phyloP scores from a whole-genome alignment of 2,329 filamentous ascomycete species.

The Xylariales sp. region DNA sequence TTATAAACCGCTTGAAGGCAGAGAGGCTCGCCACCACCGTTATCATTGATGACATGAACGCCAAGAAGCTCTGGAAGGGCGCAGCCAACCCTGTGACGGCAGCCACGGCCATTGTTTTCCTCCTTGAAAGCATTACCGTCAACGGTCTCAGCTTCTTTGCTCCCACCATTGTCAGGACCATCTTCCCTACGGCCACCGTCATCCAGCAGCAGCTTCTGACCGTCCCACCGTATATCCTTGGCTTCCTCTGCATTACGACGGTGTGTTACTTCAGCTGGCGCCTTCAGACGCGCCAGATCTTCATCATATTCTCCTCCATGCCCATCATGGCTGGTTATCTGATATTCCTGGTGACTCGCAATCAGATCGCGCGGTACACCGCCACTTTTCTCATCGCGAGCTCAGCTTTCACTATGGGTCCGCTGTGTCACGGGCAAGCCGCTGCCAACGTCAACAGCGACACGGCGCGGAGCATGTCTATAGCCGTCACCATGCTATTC shows the following conservation, averaged over 20 bases:
- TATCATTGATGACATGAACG: slow-evolving; percentile 57
- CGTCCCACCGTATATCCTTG: slow-evolving; percentile 60
- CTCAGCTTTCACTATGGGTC: slow-evolving; percentile 57
- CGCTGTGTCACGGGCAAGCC: slow-evolving; percentile 16
- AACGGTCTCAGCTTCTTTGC: slow-evolving; percentile 64
- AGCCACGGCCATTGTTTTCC: slow-evolving; percentile 48
- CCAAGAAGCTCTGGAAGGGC: slow-evolving; percentile 52
- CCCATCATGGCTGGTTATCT: slow-evolving; percentile 60
- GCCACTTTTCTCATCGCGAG: slow-evolving; percentile 60
- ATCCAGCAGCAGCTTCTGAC: slow-evolving; percentile 60
- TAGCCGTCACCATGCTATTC: slow-evolving; percentile 1
- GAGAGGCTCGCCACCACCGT: slow-evolving; percentile 57
- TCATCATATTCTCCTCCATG: slow-evolving; percentile 50
- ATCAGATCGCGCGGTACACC: slow-evolving; percentile 49
- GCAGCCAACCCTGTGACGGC: slow-evolving; percentile 53
- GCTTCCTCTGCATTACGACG: slow-evolving; percentile 54
- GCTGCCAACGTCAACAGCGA: slow-evolving; percentile 1
- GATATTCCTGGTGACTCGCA: slow-evolving; percentile 53
- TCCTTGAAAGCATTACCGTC: slow-evolving; percentile 63
- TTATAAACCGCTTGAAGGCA: not conserved
- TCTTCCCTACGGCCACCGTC: slow-evolving; percentile 55
- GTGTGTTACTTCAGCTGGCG: slow-evolving; percentile 54
- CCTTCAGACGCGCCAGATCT: slow-evolving; percentile 48
- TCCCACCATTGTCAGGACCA: slow-evolving; percentile 60
- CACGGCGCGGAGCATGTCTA: not conserved